Conservation (phyloP, 768 basidiomycete species). For the Gloeopeniophorella convolvens region DNA sequence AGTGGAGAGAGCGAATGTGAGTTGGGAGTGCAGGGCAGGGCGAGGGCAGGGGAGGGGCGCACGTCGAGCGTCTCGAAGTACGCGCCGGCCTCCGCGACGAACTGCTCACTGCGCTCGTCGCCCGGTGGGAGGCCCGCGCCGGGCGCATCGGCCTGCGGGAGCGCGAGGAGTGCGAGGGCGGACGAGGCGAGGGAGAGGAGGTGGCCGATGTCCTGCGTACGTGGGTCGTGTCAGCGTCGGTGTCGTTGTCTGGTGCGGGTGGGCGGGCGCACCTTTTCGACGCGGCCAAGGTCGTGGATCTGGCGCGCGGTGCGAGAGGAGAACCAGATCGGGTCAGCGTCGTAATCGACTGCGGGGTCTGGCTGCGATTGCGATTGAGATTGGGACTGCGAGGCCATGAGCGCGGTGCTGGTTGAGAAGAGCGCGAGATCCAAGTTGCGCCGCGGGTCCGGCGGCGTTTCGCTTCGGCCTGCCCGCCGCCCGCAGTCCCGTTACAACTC, state of each 20-base stretch:
- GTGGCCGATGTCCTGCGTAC: slow-evolving; percentile 63
- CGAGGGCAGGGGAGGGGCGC: slow-evolving; percentile 17
- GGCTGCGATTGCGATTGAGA: too few relatives aligned
- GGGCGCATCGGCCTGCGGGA: slow-evolving; percentile 75
- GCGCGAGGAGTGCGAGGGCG: slow-evolving; percentile 68
- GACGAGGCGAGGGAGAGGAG: slow-evolving; percentile 71
- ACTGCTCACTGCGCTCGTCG: slow-evolving; percentile 79
- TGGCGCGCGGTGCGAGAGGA: slow-evolving; percentile 76
- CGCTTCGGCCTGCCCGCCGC: too few relatives aligned
- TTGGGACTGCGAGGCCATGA: too few relatives aligned
- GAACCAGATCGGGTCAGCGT: slow-evolving; percentile 80
- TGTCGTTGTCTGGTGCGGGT: not conserved
- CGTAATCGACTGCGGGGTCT: too few relatives aligned
- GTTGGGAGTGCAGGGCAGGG: not conserved
- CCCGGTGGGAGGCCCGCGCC: slow-evolving; percentile 68
- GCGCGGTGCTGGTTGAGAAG: too few relatives aligned
- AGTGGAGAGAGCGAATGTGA: too few relatives aligned
- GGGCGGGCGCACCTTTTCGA: slow-evolving; percentile 55
- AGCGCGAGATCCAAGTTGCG: too few relatives aligned
- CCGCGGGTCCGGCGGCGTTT: too few relatives aligned
- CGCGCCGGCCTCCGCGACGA: slow-evolving; percentile 78
- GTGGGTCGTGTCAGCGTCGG: not conserved
- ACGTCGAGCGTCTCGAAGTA: slow-evolving; percentile 83
- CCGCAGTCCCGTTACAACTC: too few relatives aligned
- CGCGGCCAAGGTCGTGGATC: slow-evolving; percentile 72